Percentiles rank a stretch among this genome's conserved stretches.
Evolutionary conservation across 2,329 filamentous ascomycete species (phyloP).

Genomic region (Emmonsia crescens): DNA sequence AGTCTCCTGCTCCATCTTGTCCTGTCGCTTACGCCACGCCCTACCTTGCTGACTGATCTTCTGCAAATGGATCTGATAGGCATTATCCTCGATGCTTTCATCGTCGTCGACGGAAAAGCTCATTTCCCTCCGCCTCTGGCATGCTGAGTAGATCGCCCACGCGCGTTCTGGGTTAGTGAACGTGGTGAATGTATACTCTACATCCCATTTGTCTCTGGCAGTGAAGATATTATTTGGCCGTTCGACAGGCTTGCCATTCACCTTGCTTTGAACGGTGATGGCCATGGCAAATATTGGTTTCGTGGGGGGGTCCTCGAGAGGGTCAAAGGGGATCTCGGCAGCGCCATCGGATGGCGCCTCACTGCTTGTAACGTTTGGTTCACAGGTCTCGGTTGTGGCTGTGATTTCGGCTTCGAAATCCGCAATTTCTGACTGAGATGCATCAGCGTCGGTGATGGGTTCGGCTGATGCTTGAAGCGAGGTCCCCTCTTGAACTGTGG

Average conservation of each 20-base stretch:
- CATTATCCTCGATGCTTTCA: slow-evolving; percentile 30
- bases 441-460: background rate
- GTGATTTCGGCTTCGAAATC: too few relatives aligned
- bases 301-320: slow-evolving; percentile 4
- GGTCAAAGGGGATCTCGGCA: background rate
- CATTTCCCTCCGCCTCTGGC: slow-evolving; percentile 46
- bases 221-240: slow-evolving; percentile 46
- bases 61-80: slow-evolving; percentile 24
- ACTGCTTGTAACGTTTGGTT: background rate
- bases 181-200: slow-evolving; percentile 70
- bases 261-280: slow-evolving; percentile 59
- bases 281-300: slow-evolving; percentile 54
- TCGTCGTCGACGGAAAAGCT: slow-evolving; percentile 28
- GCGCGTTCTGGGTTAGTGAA: slow-evolving; percentile 37
- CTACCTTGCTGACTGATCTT: slow-evolving; percentile 46
- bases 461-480: background rate
- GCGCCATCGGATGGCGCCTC: background rate
- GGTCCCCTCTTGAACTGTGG: slow-evolving; percentile 1
- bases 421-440: background rate
- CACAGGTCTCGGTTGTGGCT: too few relatives aligned
- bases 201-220: slow-evolving; percentile 48
- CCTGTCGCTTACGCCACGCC: slow-evolving; percentile 45
- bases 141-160: slow-evolving; percentile 43
- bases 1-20: slow-evolving; percentile 39
- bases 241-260: slow-evolving; percentile 53